These are phyloP conservation scores for Larix sibirica DNA, from an alignment of 83 land plant genomes.

Conservation along the genomic window DNA sequence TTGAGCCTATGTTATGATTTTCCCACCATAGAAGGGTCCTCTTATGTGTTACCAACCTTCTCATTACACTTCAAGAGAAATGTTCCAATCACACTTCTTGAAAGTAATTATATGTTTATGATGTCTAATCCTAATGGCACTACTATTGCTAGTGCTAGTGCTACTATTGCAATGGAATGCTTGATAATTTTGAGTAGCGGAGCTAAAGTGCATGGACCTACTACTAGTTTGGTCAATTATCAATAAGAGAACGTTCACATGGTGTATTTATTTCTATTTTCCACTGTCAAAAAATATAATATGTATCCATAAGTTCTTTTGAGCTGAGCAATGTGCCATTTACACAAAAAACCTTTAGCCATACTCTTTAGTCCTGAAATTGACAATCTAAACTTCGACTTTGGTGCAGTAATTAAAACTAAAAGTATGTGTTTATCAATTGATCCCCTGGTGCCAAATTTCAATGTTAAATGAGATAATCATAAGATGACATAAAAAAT, in stretches of 20 bases:
- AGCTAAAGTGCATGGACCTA: slow-evolving; percentile 46
- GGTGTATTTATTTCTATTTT: slow-evolving; percentile 22
- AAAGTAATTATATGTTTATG: slow-evolving; percentile 6
- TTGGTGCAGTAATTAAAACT: too few species aligned
- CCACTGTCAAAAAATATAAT: too few species aligned
- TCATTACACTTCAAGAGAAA: slow-evolving; percentile 11
- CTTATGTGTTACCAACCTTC: slow-evolving; percentile 2
- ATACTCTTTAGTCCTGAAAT: too few species aligned
- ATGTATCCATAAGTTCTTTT: too few species aligned
- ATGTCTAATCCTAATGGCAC: not conserved
- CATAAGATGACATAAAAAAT: too few species aligned
- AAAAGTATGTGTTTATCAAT: too few species aligned
- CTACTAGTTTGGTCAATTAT: slow-evolving; percentile 53
- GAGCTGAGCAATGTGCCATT: too few species aligned
- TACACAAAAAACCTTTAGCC: too few species aligned
- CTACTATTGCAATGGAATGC: not conserved
- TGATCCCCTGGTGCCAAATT: too few species aligned
- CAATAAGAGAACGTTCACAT: slow-evolving; percentile 60
- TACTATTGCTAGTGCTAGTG: not conserved
- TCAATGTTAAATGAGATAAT: too few species aligned
- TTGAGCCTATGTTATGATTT: slow-evolving; percentile 8
- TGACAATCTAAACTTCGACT: too few species aligned
- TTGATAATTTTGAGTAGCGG: slow-evolving; percentile 37
- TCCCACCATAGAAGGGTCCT: not conserved
- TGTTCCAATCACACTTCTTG: slow-evolving; percentile 4